These are phyloP conservation scores for Chalciporus sp. DNA, from an alignment of 1,284 basidiomycete species.

Conservation along the genomic window DNA sequence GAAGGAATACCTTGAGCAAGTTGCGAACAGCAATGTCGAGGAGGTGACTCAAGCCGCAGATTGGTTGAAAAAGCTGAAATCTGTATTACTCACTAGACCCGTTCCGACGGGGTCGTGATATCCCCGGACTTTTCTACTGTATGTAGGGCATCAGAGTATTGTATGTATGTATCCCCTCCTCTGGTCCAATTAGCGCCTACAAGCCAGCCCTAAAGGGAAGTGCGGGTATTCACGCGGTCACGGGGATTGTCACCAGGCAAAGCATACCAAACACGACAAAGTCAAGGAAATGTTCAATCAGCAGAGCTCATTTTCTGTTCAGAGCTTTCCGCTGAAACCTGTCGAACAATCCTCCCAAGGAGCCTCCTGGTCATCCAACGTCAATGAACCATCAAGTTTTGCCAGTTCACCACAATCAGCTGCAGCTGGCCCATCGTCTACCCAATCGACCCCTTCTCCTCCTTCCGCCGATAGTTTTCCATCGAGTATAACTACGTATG, in stretches of 20 bases:
- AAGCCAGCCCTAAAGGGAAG: conserved; percentile 42
- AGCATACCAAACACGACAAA: conserved; percentile 57
- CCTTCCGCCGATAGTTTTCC: conserved; percentile 8
- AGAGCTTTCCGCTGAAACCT: conserved; percentile 30
- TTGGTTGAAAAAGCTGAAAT: conserved; percentile 58
- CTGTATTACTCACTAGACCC: conserved; percentile 31
- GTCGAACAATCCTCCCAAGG: conserved; percentile 8
- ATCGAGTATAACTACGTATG: conserved; percentile 9
- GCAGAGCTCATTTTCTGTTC: conserved; percentile 41
- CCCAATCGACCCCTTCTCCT: conserved; percentile 9
- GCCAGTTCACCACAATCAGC: conserved; percentile 22
- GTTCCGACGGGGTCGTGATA: background rate
- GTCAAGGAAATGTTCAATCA: conserved; percentile 59
- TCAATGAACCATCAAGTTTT: conserved; percentile 17
- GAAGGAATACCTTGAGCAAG: conserved; percentile 66
- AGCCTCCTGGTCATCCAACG: conserved; percentile 6
- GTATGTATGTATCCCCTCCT: too few relatives aligned
- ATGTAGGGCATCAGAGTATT: background rate
- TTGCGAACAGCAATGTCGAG: conserved; percentile 76
- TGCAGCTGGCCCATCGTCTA: conserved; percentile 38
- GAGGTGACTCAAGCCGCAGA: conserved; percentile 69
- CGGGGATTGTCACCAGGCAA: conserved; percentile 43
- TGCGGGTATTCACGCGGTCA: conserved; percentile 41
- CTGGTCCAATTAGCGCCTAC: too few relatives aligned
- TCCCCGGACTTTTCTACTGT: background rate